Evolutionary conservation across 129 eudicot genomes (phyloP).

Genomic region (Flaveria robusta): DNA sequence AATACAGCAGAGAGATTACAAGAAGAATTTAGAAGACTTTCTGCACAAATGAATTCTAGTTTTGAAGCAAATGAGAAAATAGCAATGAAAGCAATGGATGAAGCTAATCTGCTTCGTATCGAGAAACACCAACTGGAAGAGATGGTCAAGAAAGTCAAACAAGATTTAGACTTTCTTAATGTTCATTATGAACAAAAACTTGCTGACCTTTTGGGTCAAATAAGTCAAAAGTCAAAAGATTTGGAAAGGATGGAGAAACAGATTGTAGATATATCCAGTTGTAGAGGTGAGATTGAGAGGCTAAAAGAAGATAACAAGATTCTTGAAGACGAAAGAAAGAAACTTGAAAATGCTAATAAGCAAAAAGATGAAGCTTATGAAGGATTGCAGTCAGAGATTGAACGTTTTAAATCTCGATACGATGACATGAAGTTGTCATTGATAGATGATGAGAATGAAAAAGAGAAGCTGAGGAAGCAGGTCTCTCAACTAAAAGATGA

Average conservation of each 20-base stretch:
- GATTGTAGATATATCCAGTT: slow-evolving; percentile 42
- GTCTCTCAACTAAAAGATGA: slow-evolving; percentile 53
- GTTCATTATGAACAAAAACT: slow-evolving; percentile 53
- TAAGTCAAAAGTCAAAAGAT: slow-evolving; percentile 43
- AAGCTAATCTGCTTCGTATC: slow-evolving; percentile 69
- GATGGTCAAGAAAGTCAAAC: slow-evolving; percentile 49
- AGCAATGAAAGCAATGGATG: slow-evolving; percentile 64
- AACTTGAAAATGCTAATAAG: slow-evolving; percentile 48
- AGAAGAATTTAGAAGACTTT: slow-evolving; percentile 82
- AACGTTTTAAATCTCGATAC: slow-evolving; percentile 45
- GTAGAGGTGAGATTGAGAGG: slow-evolving; percentile 48
- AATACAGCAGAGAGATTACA: slow-evolving; percentile 77
- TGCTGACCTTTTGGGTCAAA: slow-evolving; percentile 43
- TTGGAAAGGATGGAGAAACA: slow-evolving; percentile 53
- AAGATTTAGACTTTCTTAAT: slow-evolving; percentile 48
- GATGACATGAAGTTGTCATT: slow-evolving; percentile 45
- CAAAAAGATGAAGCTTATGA: slow-evolving; percentile 48
- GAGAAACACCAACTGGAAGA: slow-evolving; percentile 65
- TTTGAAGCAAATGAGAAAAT: slow-evolving; percentile 82
- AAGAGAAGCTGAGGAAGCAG: slow-evolving; percentile 66
- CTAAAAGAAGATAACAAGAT: slow-evolving; percentile 44
- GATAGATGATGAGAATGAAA: slow-evolving; percentile 50
- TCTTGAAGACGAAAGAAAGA: slow-evolving; percentile 50
- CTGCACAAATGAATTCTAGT: slow-evolving; percentile 73
- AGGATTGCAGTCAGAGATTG: slow-evolving; percentile 56